Evolutionary conservation across 352 stramenopile genomes (phyloP), one percentile per base, ranked within the genome.

Genomic region (Blastocystis sp.): DNA sequence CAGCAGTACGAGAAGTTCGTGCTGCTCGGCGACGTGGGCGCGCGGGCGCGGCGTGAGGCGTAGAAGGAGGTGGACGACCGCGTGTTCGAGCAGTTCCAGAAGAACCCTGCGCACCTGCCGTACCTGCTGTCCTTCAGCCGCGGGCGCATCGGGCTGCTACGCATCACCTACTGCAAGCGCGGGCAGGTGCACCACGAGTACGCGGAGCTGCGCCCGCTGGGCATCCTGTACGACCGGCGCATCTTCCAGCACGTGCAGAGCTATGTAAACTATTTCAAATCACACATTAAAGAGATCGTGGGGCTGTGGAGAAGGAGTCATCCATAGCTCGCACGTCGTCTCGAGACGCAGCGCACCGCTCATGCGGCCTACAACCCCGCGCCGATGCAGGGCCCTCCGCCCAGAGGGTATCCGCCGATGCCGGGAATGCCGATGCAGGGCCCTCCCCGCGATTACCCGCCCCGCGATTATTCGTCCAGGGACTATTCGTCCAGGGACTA

Each of bases 261-360:
- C 24, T 84, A 69, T 59, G 45, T 84, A 38, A 69, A 66, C 17
- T 84, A 84, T 45, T 68, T 84, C 40, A 84, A 84, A 52, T 24
- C 24, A 11, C 65, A 84, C 28, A 38, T 84, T 3, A 84, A 84
- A 24, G 52, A 64, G 14, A 84, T 84, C 21, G 74, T 84, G n/a
- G 0, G 45, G 34, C 10, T 57, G 11, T 54, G 38, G 19, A 11
- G 24, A 19, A 19, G 17, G 54, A 68, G 43, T 48, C 1, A 84
- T 28, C 1, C 28, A 54, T 68, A 68, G 57, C 57, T 69, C 14
- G 52, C 65, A 59, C 21, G 45, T 59, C 57, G 40, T 34, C 40
- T 70, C 28, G 38, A 81, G 11, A 28, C 45, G 48, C 48, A 52
- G 21, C 14, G 24, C 24, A 6, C 69, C 7, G 48, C 69, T 24